phyloP scores from a whole-genome alignment of 2,329 filamentous ascomycete genomes.

The Simplicillium aogashimaense region DNA sequence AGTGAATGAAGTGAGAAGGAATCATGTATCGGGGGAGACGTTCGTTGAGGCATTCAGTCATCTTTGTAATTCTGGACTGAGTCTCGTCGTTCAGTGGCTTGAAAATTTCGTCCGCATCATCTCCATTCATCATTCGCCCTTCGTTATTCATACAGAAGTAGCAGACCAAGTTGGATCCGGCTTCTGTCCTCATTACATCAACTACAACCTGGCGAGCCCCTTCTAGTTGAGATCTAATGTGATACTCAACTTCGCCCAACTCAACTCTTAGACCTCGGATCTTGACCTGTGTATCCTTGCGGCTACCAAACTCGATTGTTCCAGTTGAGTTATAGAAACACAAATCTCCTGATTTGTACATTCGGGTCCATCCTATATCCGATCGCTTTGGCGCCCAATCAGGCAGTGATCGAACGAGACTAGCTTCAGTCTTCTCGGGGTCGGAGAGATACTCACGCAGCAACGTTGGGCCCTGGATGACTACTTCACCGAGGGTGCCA shows the following conservation, averaged over 20 bases:
- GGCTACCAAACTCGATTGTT: conserved; percentile 32
- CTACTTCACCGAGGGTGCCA: conserved; percentile 8
- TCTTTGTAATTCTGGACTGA: conserved; percentile 8
- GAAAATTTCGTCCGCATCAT: conserved; percentile 4
- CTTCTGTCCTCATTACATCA: too few species aligned
- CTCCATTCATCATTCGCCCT: too few species aligned
- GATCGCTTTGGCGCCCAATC: not conserved
- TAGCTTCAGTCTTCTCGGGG: conserved; percentile 1
- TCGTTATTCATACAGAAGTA: conserved; percentile 5
- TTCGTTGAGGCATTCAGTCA: conserved; percentile 4
- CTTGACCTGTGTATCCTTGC: conserved; percentile 49
- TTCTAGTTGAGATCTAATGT: too few species aligned
- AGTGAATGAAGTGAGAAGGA: conserved; percentile 11
- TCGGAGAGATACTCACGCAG: not conserved
- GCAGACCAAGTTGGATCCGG: too few species aligned
- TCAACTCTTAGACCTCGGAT: conserved; percentile 46
- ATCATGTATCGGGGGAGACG: conserved; percentile 11
- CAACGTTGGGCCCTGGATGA: conserved; percentile 6
- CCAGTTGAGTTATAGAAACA: conserved; percentile 30
- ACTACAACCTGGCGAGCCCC: too few species aligned
- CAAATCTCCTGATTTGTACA: conserved; percentile 37
- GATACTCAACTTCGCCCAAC: conserved; percentile 12
- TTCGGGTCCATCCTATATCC: not conserved
- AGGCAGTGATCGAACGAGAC: conserved; percentile 1
- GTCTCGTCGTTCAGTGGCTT: conserved; percentile 2